Conservation (phyloP, 345 rosid species). For the Citrus inodora region DNA sequence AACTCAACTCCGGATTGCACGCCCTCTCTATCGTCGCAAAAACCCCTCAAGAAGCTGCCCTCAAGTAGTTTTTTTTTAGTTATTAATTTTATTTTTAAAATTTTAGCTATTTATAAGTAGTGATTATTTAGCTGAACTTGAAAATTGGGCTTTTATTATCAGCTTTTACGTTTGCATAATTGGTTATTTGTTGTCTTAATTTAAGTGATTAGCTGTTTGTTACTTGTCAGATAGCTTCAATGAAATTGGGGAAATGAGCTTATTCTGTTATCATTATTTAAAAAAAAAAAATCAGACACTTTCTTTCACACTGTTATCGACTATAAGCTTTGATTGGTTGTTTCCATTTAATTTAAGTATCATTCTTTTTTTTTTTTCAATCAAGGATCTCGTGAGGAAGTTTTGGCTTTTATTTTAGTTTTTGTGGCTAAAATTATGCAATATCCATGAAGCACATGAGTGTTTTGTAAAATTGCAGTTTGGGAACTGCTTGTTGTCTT, state of each 20-base stretch:
- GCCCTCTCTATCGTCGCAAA: slow-evolving; percentile 62
- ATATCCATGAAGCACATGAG: too few relatives aligned
- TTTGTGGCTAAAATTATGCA: too few relatives aligned
- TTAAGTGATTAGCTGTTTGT: background rate
- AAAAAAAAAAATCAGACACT: too few relatives aligned
- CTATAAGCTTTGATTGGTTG: too few relatives aligned
- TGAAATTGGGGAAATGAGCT: background rate
- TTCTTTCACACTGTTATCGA: background rate
- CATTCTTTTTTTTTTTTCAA: background rate
- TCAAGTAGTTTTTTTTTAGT: background rate
- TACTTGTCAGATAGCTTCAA: background rate
- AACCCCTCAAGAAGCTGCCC: slow-evolving; percentile 42
- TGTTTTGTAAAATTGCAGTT: too few relatives aligned
- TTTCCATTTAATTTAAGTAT: background rate
- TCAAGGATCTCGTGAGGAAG: background rate
- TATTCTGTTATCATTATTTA: too few relatives aligned
- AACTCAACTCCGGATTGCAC: slow-evolving; percentile 49
- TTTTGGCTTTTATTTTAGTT: background rate
- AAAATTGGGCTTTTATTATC: background rate
- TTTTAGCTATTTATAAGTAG: background rate
- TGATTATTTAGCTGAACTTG: too few relatives aligned
- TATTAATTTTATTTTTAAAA: background rate
- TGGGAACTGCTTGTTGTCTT: too few relatives aligned
- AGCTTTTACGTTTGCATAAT: background rate
- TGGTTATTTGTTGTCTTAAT: background rate